Evolutionary conservation across 129 eudicot species (phyloP), one percentile per base, ranked within the genome.

Genomic region (Ambrosia trifida): DNA sequence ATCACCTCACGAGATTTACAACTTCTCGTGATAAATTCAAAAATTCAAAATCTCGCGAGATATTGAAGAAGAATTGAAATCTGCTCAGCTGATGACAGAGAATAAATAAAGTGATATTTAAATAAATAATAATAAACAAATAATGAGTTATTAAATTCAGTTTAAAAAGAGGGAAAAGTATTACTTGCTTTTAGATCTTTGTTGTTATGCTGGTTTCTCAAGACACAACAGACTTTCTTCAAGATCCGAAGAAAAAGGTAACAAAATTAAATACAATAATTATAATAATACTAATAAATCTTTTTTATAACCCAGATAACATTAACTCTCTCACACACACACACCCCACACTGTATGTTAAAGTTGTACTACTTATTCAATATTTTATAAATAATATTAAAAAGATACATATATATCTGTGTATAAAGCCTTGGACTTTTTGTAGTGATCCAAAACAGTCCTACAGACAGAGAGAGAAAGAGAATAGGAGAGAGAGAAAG

Each of bases 231-330:
- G 87, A 77, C 84, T 80, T 84, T 89, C 88, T 81, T 84, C 96
- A 89, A 89, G 96, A 89, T 89, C 96, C 96, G 91, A 89, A 89
- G 96, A 89, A 89, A 85, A 76, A 79, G 92, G 96, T 75, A 11
- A 77, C 81, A 88, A 82, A 66, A 64, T 64, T 56, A 11, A 32
- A 14, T 17, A 33, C 47, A 40, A n/a, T n/a, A n/a, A n/a, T n/a
- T n/a, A n/a, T n/a, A n/a, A n/a, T n/a, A n/a, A n/a, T n/a, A n/a
- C n/a, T n/a, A n/a, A n/a, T n/a, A 54, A 71, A 51, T 14, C 20
- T 31, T 53, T 76, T 38, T 46, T 70, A 45, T 70, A 59, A 70
- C 61, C 56, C 69, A 71, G 54, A 73, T 65, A 72, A 67, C 70
- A 64, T 74, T 65, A 56, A 59, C 54, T 32, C 41, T 24, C 66